These are phyloP conservation scores for Populus tremula DNA, from an alignment of 345 rosid species.

Conservation along the genomic window DNA sequence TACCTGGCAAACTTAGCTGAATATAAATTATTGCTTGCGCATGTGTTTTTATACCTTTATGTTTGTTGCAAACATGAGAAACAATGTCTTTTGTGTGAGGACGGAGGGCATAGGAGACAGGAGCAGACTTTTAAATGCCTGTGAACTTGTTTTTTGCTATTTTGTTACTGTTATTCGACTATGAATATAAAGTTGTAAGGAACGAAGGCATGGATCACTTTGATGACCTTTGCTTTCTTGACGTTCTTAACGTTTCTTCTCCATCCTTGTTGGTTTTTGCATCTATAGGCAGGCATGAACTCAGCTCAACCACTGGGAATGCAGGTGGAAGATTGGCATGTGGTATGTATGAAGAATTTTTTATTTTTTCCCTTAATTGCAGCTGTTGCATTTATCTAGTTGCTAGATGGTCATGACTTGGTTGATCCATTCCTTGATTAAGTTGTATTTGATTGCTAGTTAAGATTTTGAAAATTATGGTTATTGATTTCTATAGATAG, in stretches of 20 bases:
- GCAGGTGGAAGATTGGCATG: conserved; percentile 99
- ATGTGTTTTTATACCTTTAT: background rate
- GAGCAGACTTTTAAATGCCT: background rate
- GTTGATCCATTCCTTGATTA: background rate
- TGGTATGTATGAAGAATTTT: conserved; percentile 49
- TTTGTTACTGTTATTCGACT: no score
- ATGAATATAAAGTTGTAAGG: background rate
- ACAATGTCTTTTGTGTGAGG: background rate
- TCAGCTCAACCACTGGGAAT: conserved; percentile 88
- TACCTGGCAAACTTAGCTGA: background rate
- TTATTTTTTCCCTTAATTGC: background rate
- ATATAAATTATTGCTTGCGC: background rate
- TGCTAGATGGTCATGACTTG: background rate
- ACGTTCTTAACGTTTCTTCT: conserved; percentile 10
- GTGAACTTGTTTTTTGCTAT: background rate
- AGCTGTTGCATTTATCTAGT: background rate
- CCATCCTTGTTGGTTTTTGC: conserved; percentile 21
- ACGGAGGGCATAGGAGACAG: background rate
- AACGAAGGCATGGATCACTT: background rate
- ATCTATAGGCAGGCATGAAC: conserved; percentile 88
- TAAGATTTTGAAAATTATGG: background rate
- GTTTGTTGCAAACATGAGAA: background rate
- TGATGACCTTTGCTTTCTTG: background rate
- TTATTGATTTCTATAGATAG: background rate
- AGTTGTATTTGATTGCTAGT: background rate